Evolutionary conservation across 345 rosid species (phyloP), one percentile per base, ranked within the genome.

Genomic region (Citrus inodora): DNA sequence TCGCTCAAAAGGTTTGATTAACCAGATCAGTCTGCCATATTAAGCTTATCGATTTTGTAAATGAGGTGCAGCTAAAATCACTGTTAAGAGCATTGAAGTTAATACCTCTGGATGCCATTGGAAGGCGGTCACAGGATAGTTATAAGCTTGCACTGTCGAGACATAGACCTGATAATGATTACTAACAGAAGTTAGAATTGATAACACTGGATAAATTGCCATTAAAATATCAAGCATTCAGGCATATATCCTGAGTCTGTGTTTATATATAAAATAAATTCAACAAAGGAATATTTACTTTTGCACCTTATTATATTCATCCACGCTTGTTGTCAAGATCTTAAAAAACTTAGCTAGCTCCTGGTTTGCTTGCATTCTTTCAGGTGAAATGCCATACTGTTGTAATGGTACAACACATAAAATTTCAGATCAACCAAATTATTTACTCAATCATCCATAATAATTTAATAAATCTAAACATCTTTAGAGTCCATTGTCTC

Each of bases 71-170:
- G 14, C 14, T 42, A 42, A 42, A 9, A 42, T 42, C 48, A 42
- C 48, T 42, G 9, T 62, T 64, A 70, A 74, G 59, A 64, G 71
- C 5, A 74, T 67, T 38, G 27, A 71, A 67, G 68, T 35, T 10
- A 70, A 76, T 89, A 93, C 98, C 97, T 95, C 98, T 10, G 98
- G 98, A 84, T 95, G 97, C 98, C 97, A 95, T 55, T 93, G 99
- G 85, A 95, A 91, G 63, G 88, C 99, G 27, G 94, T 92, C 71
- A 95, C 88, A 2, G 99, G 99, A 83, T 93, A 95, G 82, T 22
- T 79, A 77, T 77, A 76, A 1, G 97, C 94, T 82, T 95, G 90
- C 48, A 86, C 91, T 3, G 98, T 93, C 58, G 99, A 95, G 80
- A 95, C 97, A 87, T 95, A 95, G 16, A 79, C 89, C 99, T 93